A percentile compares a stretch with the other conserved stretches of the same genome.
Evolutionary conservation across 768 basidiomycete species (phyloP).

Genomic region (Amanita polypyramis): DNA sequence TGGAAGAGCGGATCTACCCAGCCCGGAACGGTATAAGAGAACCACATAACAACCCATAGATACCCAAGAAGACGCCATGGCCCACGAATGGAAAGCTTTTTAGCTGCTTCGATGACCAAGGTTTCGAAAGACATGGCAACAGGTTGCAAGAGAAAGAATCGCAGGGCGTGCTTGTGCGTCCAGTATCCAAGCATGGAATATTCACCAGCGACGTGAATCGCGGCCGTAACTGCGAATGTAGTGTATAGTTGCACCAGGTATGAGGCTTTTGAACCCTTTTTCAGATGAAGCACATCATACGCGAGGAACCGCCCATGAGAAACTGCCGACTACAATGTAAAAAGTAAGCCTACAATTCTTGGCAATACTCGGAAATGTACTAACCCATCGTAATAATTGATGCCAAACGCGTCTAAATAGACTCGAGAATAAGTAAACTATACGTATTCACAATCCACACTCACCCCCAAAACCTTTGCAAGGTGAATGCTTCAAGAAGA

Average conservation of each 20-base stretch:
- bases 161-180: conserved; percentile 9
- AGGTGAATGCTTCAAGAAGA: conserved; percentile 12
- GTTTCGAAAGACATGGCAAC: conserved; percentile 26
- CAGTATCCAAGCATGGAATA: conserved; percentile 16
- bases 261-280: conserved; percentile 8
- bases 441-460: conserved; percentile 8
- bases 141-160: conserved; percentile 22
- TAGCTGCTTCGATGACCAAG: conserved; percentile 13
- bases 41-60: conserved; percentile 20
- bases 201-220: conserved; percentile 23
- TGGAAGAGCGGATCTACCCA: conserved; percentile 13
- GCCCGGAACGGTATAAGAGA: conserved; percentile 13
- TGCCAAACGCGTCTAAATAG: conserved; percentile 15
- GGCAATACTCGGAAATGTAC: neutral
- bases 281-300: conserved; percentile 3
- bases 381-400: conserved; percentile 15
- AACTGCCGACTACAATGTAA: conserved; percentile 1
- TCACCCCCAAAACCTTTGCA: conserved; percentile 17
- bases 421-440: neutral
- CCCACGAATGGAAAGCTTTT: conserved; percentile 8
- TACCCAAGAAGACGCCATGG: conserved; percentile 14
- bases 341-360: neutral
- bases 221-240: conserved; percentile 21
- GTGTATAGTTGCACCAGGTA: conserved; percentile 13
- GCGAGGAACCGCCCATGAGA: conserved; percentile 9